A percentile compares a stretch with the other conserved stretches of the same genome.
Conservation (phyloP, 1,139 yeast genomes). For the Sugiyamaella xylanicola region DNA sequence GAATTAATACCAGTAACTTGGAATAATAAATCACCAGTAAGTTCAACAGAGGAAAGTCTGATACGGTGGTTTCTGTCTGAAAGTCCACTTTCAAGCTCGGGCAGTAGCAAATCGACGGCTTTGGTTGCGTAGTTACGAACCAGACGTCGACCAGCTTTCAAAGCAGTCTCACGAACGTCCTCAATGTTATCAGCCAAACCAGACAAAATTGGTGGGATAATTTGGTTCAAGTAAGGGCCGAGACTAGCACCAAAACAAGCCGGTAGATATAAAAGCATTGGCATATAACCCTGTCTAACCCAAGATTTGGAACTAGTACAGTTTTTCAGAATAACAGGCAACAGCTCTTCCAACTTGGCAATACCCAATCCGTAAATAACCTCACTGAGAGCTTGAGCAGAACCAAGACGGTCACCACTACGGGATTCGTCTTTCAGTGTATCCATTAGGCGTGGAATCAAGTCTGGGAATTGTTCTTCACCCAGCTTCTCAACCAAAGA, state of each 20-base stretch:
- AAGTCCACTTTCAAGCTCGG: constrained; percentile 90
- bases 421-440: constrained; percentile 79
- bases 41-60: constrained; percentile 90
- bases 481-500: constrained; percentile 95
- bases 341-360: constrained; percentile 78
- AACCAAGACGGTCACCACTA: constrained; percentile 92
- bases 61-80: constrained; percentile 83
- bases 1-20: constrained; percentile 90
- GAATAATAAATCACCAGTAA: constrained; percentile 94
- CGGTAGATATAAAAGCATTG: constrained; percentile 83
- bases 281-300: constrained; percentile 92
- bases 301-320: constrained; percentile 67
- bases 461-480: constrained; percentile 91
- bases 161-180: constrained; percentile 82
- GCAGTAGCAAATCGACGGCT: constrained; percentile 90
- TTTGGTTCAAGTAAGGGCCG: constrained; percentile 80
- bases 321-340: constrained; percentile 78
- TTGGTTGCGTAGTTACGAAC: constrained; percentile 90
- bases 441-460: constrained; percentile 76
- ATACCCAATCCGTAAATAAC: constrained; percentile 91
- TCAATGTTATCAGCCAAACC: constrained; percentile 92
- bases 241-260: constrained; percentile 93
- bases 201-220: constrained; percentile 85
- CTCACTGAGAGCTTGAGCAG: constrained; percentile 96
- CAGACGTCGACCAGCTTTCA: constrained; percentile 89